Conservation (phyloP, 2,329 filamentous ascomycete genomes). For the Colletotrichum scovillei region DNA sequence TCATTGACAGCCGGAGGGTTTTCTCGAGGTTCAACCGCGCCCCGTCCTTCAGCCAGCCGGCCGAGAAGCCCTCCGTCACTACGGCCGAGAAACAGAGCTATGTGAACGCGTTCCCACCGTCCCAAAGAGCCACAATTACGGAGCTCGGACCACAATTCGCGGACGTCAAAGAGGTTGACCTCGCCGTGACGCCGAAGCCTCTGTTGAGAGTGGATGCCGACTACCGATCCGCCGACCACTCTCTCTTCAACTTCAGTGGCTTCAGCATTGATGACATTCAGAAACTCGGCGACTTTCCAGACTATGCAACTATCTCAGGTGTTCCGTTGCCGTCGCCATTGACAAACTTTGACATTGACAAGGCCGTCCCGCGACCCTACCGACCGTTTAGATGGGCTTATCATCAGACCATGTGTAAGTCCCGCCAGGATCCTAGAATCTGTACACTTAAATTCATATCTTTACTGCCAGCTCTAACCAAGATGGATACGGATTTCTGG, state of each 20-base stretch:
- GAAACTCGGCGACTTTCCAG: slow-evolving; percentile 79
- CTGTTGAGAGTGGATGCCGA: slow-evolving; percentile 48
- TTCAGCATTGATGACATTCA: slow-evolving; percentile 78
- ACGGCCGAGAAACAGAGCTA: slow-evolving; percentile 37
- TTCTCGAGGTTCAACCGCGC: slow-evolving; percentile 1
- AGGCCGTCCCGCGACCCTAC: slow-evolving; percentile 78
- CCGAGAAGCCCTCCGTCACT: neutral
- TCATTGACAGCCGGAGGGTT: neutral
- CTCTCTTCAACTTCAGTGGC: slow-evolving; percentile 71
- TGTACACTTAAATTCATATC: slow-evolving; percentile 14
- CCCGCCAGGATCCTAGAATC: neutral
- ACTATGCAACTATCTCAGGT: slow-evolving; percentile 80
- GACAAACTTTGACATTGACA: slow-evolving; percentile 73
- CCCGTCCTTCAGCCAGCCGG: slow-evolving; percentile 1
- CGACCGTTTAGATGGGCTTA: slow-evolving; percentile 86
- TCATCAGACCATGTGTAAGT: slow-evolving; percentile 91
- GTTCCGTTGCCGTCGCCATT: slow-evolving; percentile 77
- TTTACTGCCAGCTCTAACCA: slow-evolving; percentile 68
- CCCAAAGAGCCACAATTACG: slow-evolving; percentile 37
- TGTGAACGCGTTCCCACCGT: slow-evolving; percentile 42
- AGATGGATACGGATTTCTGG: slow-evolving; percentile 87
- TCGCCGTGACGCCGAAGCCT: slow-evolving; percentile 35
- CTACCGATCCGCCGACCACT: slow-evolving; percentile 45
- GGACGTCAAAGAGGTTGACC: slow-evolving; percentile 19
- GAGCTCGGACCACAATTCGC: slow-evolving; percentile 22